These are phyloP conservation scores for Mycena maculata DNA, from an alignment of 768 basidiomycete genomes.

Conservation along the genomic window DNA sequence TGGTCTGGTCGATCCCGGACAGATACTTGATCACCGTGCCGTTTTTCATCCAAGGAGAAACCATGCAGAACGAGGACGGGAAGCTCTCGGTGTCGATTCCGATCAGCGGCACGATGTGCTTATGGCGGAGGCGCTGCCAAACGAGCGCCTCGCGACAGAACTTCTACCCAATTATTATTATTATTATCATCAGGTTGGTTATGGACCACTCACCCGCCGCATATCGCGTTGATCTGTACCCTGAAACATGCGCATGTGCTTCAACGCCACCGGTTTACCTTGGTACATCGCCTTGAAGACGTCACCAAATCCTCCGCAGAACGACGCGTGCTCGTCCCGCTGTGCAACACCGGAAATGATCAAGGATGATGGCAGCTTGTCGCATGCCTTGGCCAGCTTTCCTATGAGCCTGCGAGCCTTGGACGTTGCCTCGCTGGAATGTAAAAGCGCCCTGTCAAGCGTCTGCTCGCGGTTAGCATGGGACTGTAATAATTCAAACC, in stretches of 20 bases:
- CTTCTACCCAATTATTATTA: conserved; percentile 18
- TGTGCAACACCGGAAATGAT: conserved; percentile 25
- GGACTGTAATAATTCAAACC: background rate
- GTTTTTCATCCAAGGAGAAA: conserved; percentile 45
- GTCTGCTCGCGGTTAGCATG: conserved; percentile 2
- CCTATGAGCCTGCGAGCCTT: conserved; percentile 20
- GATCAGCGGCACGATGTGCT: conserved; percentile 18
- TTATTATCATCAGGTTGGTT: background rate
- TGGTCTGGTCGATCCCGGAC: conserved; percentile 15
- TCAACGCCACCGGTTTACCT: conserved; percentile 26
- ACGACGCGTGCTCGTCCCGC: conserved; percentile 19
- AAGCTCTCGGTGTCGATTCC: conserved; percentile 23
- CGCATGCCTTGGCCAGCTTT: conserved; percentile 20
- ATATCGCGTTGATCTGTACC: conserved; percentile 18
- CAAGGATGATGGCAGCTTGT: conserved; percentile 25
- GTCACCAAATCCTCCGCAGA: conserved; percentile 26
- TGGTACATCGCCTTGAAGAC: conserved; percentile 24
- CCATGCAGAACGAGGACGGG: conserved; percentile 33
- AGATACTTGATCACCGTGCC: conserved; percentile 38
- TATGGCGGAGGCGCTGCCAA: conserved; percentile 31
- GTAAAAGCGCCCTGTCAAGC: conserved; percentile 15
- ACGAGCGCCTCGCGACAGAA: conserved; percentile 40
- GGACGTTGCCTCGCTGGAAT: conserved; percentile 12
- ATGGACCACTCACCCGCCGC: conserved; percentile 17
- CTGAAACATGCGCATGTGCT: conserved; percentile 27